phyloP scores from a whole-genome alignment of 2,329 filamentous ascomycete genomes.

The Xylaria sp. region DNA sequence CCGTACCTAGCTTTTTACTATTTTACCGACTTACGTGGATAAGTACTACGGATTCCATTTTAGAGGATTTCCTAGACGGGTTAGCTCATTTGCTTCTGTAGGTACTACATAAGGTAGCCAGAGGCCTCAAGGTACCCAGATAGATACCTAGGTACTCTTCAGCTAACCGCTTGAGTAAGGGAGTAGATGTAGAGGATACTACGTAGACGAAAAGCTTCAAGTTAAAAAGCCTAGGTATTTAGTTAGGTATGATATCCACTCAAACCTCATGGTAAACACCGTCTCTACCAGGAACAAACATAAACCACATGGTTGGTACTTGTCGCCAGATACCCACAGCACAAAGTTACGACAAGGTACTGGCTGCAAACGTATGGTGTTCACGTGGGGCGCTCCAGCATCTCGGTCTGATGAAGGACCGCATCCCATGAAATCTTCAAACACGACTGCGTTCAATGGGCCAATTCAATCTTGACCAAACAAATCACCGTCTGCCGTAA shows the following conservation, averaged over 20 bases:
- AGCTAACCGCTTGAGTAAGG: not conserved
- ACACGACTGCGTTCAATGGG: slow-evolving; percentile 20
- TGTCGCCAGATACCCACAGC: not conserved
- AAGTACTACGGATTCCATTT: not conserved
- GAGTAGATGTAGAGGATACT: not conserved
- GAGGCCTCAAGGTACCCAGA: not conserved
- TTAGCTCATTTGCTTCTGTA: not conserved
- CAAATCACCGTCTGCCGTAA: slow-evolving; percentile 21
- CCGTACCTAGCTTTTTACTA: not conserved
- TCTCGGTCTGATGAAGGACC: slow-evolving; percentile 33
- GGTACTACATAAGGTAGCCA: not conserved
- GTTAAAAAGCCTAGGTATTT: not conserved
- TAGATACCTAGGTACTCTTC: not conserved
- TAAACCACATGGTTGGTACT: not conserved
- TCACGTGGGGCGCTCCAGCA: slow-evolving; percentile 25
- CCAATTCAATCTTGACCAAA: slow-evolving; percentile 25
- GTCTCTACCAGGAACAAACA: not conserved
- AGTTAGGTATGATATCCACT: not conserved
- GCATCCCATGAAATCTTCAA: slow-evolving; percentile 30
- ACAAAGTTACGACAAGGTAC: not conserved
- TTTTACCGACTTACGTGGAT: not conserved
- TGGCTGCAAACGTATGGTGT: slow-evolving; percentile 28
- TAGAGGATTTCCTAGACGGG: not conserved
- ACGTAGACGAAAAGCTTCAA: not conserved
- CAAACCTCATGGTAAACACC: not conserved